Evolutionary conservation across 306 rosid genomes (phyloP).

Genomic region (Fagus crenata): DNA sequence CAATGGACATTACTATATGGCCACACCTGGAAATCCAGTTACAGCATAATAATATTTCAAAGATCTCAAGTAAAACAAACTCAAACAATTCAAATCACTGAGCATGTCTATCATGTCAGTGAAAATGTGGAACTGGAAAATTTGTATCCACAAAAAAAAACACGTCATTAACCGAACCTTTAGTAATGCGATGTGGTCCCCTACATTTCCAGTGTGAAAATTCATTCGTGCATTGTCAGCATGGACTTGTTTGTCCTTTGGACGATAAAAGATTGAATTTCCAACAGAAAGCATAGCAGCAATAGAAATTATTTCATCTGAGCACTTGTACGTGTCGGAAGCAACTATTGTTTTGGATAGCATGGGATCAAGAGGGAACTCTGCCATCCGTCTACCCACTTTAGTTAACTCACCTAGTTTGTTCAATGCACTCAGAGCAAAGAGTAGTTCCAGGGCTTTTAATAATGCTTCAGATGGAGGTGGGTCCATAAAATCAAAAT

Average conservation of each 20-base stretch:
- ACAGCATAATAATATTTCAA: neutral
- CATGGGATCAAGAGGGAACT: constrained; percentile 97
- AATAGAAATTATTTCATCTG: constrained; percentile 81
- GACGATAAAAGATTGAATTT: constrained; percentile 93
- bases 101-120: constrained; percentile 8
- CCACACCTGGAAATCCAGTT: neutral
- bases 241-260: constrained; percentile 98
- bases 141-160: constrained; percentile 6
- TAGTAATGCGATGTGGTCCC: constrained; percentile 86
- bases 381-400: constrained; percentile 91
- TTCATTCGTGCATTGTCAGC: constrained; percentile 91
- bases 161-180: constrained; percentile 49
- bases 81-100: constrained; percentile 5
- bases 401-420: constrained; percentile 87
- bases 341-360: constrained; percentile 90
- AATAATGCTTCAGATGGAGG: constrained; percentile 93
- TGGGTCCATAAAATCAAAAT: constrained; percentile 97
- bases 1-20: neutral
- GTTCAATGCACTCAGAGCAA: constrained; percentile 82
- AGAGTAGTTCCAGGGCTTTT: constrained; percentile 87
- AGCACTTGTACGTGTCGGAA: constrained; percentile 81
- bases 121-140: constrained; percentile 22
- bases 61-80: neutral
- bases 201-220: constrained; percentile 89
- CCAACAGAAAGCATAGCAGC: constrained; percentile 95